Evolutionary conservation across 2,329 filamentous ascomycete species (phyloP).

Genomic region (Pestalotiopsis sp.): DNA sequence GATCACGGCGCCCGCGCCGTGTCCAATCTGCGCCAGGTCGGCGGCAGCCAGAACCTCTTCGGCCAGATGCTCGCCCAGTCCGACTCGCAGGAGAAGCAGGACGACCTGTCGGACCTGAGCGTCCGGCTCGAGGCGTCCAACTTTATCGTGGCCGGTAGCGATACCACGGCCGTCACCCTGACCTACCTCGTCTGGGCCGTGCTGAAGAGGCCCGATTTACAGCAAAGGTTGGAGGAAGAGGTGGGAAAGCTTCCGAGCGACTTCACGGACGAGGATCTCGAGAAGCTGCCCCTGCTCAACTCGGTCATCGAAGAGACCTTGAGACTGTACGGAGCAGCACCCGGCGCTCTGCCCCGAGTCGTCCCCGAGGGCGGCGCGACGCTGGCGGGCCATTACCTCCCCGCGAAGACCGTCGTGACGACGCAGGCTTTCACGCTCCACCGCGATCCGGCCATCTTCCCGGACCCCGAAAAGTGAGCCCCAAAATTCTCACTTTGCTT

Average conservation of each 20-base stretch:
- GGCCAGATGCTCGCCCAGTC: conserved; percentile 5
- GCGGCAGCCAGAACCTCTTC: conserved; percentile 2
- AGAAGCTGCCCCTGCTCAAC: conserved; percentile 36
- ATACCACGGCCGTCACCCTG: conserved; percentile 42
- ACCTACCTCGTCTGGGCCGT: conserved; percentile 39
- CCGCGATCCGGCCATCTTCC: conserved; percentile 36
- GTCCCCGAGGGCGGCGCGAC: conserved; percentile 34
- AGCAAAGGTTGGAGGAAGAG: conserved; percentile 22
- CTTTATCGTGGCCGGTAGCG: conserved; percentile 41
- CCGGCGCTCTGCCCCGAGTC: conserved; percentile 34
- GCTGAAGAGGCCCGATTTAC: conserved; percentile 11
- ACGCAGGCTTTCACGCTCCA: conserved; percentile 45
- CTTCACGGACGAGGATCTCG: conserved; percentile 33
- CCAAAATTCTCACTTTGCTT: too few relatives aligned
- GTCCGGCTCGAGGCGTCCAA: background rate
- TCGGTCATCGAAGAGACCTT: conserved; percentile 31
- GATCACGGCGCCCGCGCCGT: background rate
- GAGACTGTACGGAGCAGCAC: conserved; percentile 34
- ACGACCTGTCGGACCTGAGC: background rate
- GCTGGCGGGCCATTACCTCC: conserved; percentile 36
- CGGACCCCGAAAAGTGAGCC: conserved; percentile 21
- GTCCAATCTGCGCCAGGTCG: background rate
- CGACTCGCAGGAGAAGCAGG: conserved; percentile 1
- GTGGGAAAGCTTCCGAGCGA: conserved; percentile 22
- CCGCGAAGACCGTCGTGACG: conserved; percentile 34